Conservation (phyloP, 2,329 filamentous ascomycete species). For the Ophiocordyceps camponoti-rufipedis region DNA sequence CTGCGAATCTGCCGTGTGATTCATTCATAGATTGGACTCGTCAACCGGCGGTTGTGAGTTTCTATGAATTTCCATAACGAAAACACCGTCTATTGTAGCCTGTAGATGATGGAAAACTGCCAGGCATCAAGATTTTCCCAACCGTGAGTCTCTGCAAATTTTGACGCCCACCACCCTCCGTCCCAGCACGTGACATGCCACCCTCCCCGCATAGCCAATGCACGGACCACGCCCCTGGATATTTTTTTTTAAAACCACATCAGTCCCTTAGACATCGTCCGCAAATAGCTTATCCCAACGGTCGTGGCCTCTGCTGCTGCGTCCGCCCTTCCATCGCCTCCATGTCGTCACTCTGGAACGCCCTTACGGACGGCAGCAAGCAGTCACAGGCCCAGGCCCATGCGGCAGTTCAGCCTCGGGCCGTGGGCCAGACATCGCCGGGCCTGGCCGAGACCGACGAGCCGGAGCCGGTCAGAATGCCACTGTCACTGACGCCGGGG, state of each 20-base stretch:
- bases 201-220: not conserved
- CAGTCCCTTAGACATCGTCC: not conserved
- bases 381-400: slow-evolving; percentile 22
- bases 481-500: not conserved
- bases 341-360: slow-evolving; percentile 43
- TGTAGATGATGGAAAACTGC: no score
- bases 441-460: not conserved
- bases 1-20: not conserved
- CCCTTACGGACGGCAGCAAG: slow-evolving; percentile 41
- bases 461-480: not conserved
- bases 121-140: not conserved
- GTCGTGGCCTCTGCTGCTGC: not conserved
- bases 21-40: no score
- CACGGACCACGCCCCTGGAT: not conserved
- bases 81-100: no score
- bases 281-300: not conserved
- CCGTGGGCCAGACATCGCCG: slow-evolving; percentile 70
- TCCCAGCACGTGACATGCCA: not conserved
- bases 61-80: no score
- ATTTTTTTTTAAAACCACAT: not conserved
- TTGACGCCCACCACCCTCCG: not conserved
- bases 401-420: slow-evolving; percentile 63
- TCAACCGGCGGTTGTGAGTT: no score
- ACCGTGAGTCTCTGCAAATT: not conserved
- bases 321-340: slow-evolving; percentile 2